A percentile compares a stretch with the other conserved stretches of the same genome.
Evolutionary conservation across 306 rosid species (phyloP).

Genomic region (Erythrophleum fordii): DNA sequence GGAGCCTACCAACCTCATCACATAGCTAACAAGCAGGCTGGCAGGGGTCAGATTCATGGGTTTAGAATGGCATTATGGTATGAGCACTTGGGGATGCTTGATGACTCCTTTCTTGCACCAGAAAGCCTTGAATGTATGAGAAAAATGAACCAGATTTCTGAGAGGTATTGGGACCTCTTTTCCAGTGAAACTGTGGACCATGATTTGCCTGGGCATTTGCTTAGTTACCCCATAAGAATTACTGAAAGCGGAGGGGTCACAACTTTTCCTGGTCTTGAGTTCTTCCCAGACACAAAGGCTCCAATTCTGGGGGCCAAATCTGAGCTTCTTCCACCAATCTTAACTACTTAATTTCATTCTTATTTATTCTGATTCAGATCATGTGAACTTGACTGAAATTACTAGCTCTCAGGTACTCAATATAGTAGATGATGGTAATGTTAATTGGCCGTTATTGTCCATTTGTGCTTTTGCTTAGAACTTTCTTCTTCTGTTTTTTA

Average conservation of each 20-base stretch:
- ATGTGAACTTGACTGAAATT: background rate
- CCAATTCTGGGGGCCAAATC: slow-evolving; percentile 51
- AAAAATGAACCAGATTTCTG: slow-evolving; percentile 47
- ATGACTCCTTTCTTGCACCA: slow-evolving; percentile 46
- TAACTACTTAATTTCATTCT: slow-evolving; percentile 43
- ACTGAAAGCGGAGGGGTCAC: slow-evolving; percentile 46
- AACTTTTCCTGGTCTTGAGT: slow-evolving; percentile 33
- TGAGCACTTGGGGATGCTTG: slow-evolving; percentile 53
- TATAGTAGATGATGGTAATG: background rate
- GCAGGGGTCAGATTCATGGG: slow-evolving; percentile 61
- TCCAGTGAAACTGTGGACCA: slow-evolving; percentile 28
- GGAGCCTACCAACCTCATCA: slow-evolving; percentile 63
- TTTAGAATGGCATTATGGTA: slow-evolving; percentile 61
- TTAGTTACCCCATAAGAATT: slow-evolving; percentile 51
- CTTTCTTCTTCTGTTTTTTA: too few species aligned
- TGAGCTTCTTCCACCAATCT: slow-evolving; percentile 45
- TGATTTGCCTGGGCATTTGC: slow-evolving; percentile 57
- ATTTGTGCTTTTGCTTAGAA: too few species aligned
- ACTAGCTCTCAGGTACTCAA: too few species aligned
- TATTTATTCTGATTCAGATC: too few species aligned
- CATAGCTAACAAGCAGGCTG: slow-evolving; percentile 40
- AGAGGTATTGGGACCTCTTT: slow-evolving; percentile 46
- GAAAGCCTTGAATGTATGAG: slow-evolving; percentile 48
- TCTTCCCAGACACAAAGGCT: slow-evolving; percentile 55
- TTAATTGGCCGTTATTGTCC: too few species aligned